Percentiles rank a stretch among this genome's conserved stretches.
These are phyloP conservation scores for Ceratocystis cacaofunesta DNA, from an alignment of 2,329 filamentous ascomycete genomes.

Conservation along the genomic window DNA sequence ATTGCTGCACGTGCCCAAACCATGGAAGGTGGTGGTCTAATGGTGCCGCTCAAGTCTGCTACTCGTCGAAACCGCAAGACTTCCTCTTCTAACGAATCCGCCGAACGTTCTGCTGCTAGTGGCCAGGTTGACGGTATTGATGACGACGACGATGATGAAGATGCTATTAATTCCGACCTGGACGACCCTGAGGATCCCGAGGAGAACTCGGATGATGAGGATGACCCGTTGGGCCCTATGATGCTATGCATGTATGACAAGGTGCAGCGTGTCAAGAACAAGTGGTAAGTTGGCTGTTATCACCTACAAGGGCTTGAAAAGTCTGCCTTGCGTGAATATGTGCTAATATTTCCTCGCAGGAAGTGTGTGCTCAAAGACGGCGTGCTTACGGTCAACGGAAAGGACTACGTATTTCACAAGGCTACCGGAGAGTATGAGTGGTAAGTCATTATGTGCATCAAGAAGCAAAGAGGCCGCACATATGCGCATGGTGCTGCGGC, in stretches of 20 bases:
- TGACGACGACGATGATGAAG: constrained; percentile 57
- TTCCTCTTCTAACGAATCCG: background rate
- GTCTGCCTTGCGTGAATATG: background rate
- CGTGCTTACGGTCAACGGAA: constrained; percentile 80
- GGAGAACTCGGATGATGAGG: constrained; percentile 73
- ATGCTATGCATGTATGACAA: constrained; percentile 99
- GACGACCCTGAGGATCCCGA: constrained; percentile 83
- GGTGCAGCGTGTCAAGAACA: constrained; percentile 97
- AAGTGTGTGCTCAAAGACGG: constrained; percentile 98
- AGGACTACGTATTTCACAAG: constrained; percentile 97
- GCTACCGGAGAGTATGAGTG: constrained; percentile 95
- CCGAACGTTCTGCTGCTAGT: constrained; percentile 30
- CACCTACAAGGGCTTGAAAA: background rate
- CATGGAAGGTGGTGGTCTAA: constrained; percentile 61
- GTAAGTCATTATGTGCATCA: constrained; percentile 35
- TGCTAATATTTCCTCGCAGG: constrained; percentile 33
- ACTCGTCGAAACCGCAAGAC: constrained; percentile 21
- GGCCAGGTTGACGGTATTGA: constrained; percentile 41
- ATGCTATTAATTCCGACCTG: constrained; percentile 96
- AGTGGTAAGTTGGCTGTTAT: constrained; percentile 46
- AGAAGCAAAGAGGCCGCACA: background rate
- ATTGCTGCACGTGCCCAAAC: constrained; percentile 49
- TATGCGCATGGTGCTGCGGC: background rate
- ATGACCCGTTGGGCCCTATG: constrained; percentile 70
- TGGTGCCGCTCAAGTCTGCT: constrained; percentile 53